These are phyloP conservation scores for Nakaseomyces delphensis DNA, from an alignment of 1,139 yeast genomes.

Conservation along the genomic window DNA sequence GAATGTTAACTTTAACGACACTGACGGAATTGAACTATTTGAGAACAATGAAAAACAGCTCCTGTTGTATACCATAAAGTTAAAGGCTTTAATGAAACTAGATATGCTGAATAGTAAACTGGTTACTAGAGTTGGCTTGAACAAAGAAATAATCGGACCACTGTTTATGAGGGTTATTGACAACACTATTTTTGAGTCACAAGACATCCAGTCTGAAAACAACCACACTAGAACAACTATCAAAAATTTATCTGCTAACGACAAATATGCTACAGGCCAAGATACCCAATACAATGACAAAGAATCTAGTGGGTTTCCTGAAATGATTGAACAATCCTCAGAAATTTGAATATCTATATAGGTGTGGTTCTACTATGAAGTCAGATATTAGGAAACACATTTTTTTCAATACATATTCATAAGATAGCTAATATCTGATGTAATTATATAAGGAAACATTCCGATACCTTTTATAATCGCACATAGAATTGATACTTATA, in stretches of 20 bases:
- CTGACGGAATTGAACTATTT: constrained; percentile 19
- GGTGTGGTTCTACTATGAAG: no score
- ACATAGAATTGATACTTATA: no score
- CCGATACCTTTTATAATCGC: no score
- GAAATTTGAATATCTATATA: not conserved
- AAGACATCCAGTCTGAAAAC: not conserved
- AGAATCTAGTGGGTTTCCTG: constrained; percentile 3
- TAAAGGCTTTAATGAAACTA: constrained; percentile 39
- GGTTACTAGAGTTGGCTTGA: constrained; percentile 39
- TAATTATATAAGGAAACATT: no score
- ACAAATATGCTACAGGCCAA: not conserved
- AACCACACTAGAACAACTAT: not conserved
- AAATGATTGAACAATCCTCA: constrained; percentile 4
- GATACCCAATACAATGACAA: not conserved
- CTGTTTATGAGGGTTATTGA: constrained; percentile 29
- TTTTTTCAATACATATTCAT: no score
- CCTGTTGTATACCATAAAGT: constrained; percentile 44
- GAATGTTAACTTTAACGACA: constrained; percentile 45
- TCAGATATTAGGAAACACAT: no score
- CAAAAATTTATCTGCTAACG: not conserved
- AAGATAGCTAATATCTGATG: not conserved
- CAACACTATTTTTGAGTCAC: constrained; percentile 20
- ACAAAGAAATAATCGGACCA: constrained; percentile 41
- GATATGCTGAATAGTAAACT: constrained; percentile 34
- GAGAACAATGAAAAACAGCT: constrained; percentile 36